Evolutionary conservation across 2,329 filamentous ascomycete species (phyloP).

Genomic region (Epichloe amarillans): DNA sequence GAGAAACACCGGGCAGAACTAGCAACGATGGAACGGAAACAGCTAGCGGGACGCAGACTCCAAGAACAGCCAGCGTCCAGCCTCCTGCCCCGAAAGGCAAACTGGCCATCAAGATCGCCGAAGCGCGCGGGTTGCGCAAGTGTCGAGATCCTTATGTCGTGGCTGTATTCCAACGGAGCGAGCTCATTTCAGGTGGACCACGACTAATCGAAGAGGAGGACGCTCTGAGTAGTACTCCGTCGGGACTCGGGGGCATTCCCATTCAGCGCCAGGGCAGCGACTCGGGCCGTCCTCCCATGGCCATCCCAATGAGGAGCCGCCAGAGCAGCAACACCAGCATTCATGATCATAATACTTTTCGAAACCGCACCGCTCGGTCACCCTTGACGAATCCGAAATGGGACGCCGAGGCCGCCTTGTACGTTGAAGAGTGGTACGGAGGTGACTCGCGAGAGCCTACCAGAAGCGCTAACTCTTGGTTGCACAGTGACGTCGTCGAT

Average conservation of each 20-base stretch:
- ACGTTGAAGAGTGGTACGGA: slow-evolving; percentile 24
- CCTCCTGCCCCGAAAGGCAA: slow-evolving; percentile 70
- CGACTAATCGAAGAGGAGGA: slow-evolving; percentile 51
- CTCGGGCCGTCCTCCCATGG: slow-evolving; percentile 68
- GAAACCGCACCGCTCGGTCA: slow-evolving; percentile 40
- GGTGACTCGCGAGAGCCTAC: background rate
- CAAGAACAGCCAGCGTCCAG: slow-evolving; percentile 40
- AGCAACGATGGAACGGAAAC: slow-evolving; percentile 28
- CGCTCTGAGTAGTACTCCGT: slow-evolving; percentile 30
- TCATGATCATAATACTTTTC: slow-evolving; percentile 48
- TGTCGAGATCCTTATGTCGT: slow-evolving; percentile 90
- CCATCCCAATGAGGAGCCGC: slow-evolving; percentile 91
- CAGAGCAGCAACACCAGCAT: slow-evolving; percentile 92
- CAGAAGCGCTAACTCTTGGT: slow-evolving; percentile 6
- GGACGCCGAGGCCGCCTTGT: slow-evolving; percentile 95
- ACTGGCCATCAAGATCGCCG: slow-evolving; percentile 75
- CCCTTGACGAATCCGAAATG: slow-evolving; percentile 77
- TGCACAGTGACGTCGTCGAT: slow-evolving; percentile 76
- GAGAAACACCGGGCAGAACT: slow-evolving; percentile 24
- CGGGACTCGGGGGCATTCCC: slow-evolving; percentile 39
- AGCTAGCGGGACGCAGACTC: slow-evolving; percentile 39
- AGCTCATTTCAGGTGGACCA: slow-evolving; percentile 84
- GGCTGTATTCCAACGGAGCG: slow-evolving; percentile 91
- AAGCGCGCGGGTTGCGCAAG: slow-evolving; percentile 69
- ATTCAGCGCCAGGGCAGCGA: slow-evolving; percentile 66